Base-by-base conservation (phyloP, 306 rosid species). In the Acmispon strigosus region DNA sequence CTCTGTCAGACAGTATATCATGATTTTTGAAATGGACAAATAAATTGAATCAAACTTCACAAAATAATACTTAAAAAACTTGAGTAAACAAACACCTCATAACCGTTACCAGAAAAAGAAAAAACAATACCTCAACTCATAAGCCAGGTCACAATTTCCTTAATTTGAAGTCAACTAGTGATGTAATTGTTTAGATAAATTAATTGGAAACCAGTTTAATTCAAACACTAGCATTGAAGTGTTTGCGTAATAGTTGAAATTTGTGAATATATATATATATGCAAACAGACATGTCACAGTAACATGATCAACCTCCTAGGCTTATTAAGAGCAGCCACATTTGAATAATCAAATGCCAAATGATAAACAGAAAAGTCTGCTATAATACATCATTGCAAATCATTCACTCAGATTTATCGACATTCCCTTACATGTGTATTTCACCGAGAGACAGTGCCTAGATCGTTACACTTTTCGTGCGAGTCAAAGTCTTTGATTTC, bases 301-400 rank as follows among this genome's bases (percentile, higher is more conserved):
- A 56, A 73, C 29, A 63, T 12, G 18, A 34, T 22, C 54, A 39
- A 8, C 37, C 22, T 45, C 63, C 7, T 16, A 10, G 9, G 10
- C 55, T 55, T 54, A 55, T 51, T 37, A 69, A 52, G 27, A 7
- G 1, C 37, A 32, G 37, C 37, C 37, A 5, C 37, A 0, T 32
- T 32, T 72, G 78, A 79, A 79, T 37, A 56, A 42, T 72, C 51
- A 49, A 41, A 64, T 39, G 74, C 72, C 69, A 78, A 72, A 64
- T 16, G 29, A 44, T 20, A 44, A 47, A 58, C 42, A 29, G 13
- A 32, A 44, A 58, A 73, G 41, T 49, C 27, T 36, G 10, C 22
- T 10, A 39, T 11, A 14, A 51, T 39, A 62, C 50, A n/a, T 70
- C 77, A 62, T 54, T 20, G 2, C 51, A 48, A 48, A 62, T 20